Evolutionary conservation across 768 basidiomycete genomes (phyloP), one percentile per base, ranked within the genome.

Genomic region (Serendipita sp.): DNA sequence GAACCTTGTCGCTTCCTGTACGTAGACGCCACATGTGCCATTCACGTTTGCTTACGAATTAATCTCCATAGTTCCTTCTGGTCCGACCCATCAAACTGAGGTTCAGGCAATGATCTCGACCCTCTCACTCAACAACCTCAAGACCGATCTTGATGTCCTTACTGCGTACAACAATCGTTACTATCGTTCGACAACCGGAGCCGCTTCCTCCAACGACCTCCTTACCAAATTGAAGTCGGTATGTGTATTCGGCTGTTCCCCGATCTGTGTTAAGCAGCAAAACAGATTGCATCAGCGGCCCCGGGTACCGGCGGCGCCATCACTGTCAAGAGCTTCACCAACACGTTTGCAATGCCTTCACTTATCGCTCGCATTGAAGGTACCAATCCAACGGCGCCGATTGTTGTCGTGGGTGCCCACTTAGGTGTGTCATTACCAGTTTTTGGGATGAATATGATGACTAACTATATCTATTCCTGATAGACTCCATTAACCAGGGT

Each of bases 341-440:
- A 73, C 30, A 64, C 54, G 0, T 69, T 72, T 56, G 67, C 70
- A 0, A 69, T 69, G 56, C 56, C 62, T 13, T 69, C 64, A 37
- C 54, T 71, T 30, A 70, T 75, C 11, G 70, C 70, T 8, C 73
- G 70, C 30, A 69, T 75, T 38, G 69, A 73, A 18, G 69, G 70
- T 16, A 18, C 38, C 3, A 63, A 37, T 24, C 64, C 65, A 15
- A 45, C 66, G 3, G 63, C 46, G 34, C 28, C 45, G 47, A 37
- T 64, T 38, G 68, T 64, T 32, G 66, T 69, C 15, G 64, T 70
- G 45, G 67, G 67, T 30, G 69, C 67, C 11, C 69, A 70, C 62
- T 65, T 62, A 32, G 69, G 68, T 47, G 16, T 35, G 16, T 48
- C 41, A 35, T 45, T 2, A 4, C 1, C 3, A 41, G 1, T 24